Evolutionary conservation across 495 filamentous ascomycete genomes (phyloP).

Genomic region (Halenospora varia): DNA sequence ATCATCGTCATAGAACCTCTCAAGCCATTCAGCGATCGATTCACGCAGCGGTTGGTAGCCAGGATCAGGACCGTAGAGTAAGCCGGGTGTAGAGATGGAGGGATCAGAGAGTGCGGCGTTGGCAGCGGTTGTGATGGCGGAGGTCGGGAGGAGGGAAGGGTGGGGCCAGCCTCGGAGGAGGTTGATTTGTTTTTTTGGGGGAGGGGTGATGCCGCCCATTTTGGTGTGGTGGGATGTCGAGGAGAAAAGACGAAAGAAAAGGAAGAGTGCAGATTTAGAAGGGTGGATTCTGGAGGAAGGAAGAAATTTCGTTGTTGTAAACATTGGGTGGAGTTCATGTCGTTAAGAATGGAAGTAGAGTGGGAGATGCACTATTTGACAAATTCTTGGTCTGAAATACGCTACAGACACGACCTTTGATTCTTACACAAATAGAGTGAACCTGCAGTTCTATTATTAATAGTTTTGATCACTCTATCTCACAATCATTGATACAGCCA

Average conservation of each 20-base stretch:
- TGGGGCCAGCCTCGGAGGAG: constrained; percentile 70
- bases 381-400: background rate
- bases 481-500: background rate
- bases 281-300: no score
- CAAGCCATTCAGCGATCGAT: constrained; percentile 67
- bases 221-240: background rate
- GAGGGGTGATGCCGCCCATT: background rate
- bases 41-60: constrained; percentile 64
- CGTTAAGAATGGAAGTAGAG: no score
- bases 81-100: constrained; percentile 46
- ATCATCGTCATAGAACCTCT: constrained; percentile 46
- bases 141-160: constrained; percentile 62
- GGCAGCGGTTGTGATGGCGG: constrained; percentile 51
- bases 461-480: background rate
- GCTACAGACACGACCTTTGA: background rate
- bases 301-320: no score
- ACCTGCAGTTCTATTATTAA: background rate
- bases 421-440: background rate
- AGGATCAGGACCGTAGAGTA: constrained; percentile 75
- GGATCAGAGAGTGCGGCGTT: constrained; percentile 53
- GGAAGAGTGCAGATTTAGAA: background rate
- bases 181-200: constrained; percentile 47
- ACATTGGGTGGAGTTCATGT: no score
- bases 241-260: no score
- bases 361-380: no score